Evolutionary conservation across 352 stramenopile species (phyloP), one percentile per base, ranked within the genome.

Genomic region (Saprolegnia parasitica): DNA sequence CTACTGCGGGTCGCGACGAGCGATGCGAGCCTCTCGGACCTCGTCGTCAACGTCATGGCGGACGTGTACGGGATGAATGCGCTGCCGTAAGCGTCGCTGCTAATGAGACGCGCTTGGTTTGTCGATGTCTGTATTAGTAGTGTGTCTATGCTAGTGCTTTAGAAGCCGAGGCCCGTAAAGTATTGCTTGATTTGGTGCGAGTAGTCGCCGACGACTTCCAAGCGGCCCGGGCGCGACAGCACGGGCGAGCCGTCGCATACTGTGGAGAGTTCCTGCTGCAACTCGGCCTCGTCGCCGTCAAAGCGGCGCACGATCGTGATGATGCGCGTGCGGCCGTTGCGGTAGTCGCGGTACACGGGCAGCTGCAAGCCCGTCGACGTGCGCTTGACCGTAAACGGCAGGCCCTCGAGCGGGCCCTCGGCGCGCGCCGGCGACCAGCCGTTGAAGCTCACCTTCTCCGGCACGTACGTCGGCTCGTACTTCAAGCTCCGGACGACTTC

Each of bases 381-480:
- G 72, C 87, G 85, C 82, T 93, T 92, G 26, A 95, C 81, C 42
- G 78, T 68, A 75, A 93, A 93, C 35, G 86, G 86, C 37, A 95
- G 52, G 47, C 76, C 76, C 0, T 81, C 74, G 60, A 93, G 71
- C 54, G 85, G 83, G 63, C 76, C 68, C 72, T 87, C 83, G 4
- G 84, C 83, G 23, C 56, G 66, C 46, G 86, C 84, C 23, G 86
- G 81, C 35, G 84, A 90, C 86, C 86, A 95, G 72, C 86, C 86
- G 72, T 95, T 95, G 76, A 95, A 95, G 78, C 84, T 93, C 75
- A 95, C 86, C 55, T 83, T 87, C 73, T 85, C 78, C 0, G 86
- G 86, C 65, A 86, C 77, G 54, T 93, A 95, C 47, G 84, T 90
- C 18, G 86, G 84, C 67, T 89, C 76, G 76, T 83, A 95, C 78